A percentile compares a stretch with the other conserved stretches of the same genome.
phyloP scores from a whole-genome alignment of 208 protist genomes.

The Borovskyia barvae region DNA sequence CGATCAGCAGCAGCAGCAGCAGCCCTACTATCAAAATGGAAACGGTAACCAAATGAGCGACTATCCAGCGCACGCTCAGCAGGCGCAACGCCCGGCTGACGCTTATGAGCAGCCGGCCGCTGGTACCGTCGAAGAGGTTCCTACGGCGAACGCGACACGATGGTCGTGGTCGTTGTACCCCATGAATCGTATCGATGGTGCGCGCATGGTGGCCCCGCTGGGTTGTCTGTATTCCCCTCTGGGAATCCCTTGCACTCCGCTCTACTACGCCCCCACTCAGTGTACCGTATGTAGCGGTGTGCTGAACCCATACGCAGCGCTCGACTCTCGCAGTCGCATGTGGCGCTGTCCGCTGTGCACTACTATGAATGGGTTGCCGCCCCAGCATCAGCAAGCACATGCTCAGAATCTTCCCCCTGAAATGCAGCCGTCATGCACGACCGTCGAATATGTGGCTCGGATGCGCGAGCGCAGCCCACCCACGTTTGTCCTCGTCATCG shows the following conservation, averaged over 20 bases:
- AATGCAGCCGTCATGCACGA: conserved; percentile 42
- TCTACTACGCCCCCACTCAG: conserved; percentile 93
- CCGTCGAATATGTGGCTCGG: conserved; percentile 94
- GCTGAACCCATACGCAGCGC: conserved; percentile 93
- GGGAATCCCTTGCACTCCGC: conserved; percentile 71
- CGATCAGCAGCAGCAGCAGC: conserved; percentile 10
- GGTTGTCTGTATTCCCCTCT: conserved; percentile 97
- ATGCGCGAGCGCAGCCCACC: conserved; percentile 43
- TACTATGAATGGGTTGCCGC: conserved; percentile 93
- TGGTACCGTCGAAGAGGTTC: conserved; percentile 21
- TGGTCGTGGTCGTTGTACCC: conserved; percentile 97
- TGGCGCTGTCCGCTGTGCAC: conserved; percentile 97
- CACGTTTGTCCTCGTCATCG: conserved; percentile 97
- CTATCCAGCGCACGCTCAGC: conserved; percentile 16
- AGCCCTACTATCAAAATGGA: conserved; percentile 22
- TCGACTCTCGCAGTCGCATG: conserved; percentile 58
- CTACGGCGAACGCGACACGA: conserved; percentile 38
- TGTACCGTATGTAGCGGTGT: conserved; percentile 92
- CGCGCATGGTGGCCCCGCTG: conserved; percentile 94
- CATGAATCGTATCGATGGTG: conserved; percentile 92
- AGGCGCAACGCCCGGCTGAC: conserved; percentile 24
- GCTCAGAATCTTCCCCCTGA: conserved; percentile 60
- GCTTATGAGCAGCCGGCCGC: conserved; percentile 7
- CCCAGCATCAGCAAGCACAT: conserved; percentile 91
- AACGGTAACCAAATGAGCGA: conserved; percentile 5